Percentiles rank a stretch among this genome's conserved stretches.
These are phyloP conservation scores for Phaeolepiota aurea DNA, from an alignment of 768 basidiomycete genomes.

Conservation along the genomic window DNA sequence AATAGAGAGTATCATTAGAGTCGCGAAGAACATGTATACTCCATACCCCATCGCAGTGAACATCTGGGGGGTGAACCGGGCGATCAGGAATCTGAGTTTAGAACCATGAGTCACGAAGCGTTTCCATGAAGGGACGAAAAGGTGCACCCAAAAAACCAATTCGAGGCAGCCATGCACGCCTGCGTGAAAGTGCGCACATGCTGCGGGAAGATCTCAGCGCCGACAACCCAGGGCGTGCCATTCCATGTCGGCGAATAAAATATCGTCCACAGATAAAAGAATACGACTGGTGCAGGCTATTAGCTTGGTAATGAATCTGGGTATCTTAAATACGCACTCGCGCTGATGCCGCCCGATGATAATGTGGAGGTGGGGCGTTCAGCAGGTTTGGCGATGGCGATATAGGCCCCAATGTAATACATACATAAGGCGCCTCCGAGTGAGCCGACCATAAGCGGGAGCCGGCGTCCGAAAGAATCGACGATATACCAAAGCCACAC, in stretches of 20 bases:
- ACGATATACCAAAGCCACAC: slow-evolving; percentile 34
- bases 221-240: slow-evolving; percentile 38
- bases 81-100: slow-evolving; percentile 20
- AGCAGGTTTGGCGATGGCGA: slow-evolving; percentile 26
- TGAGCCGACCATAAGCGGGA: slow-evolving; percentile 31
- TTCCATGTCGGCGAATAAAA: slow-evolving; percentile 34
- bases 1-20: slow-evolving; percentile 23
- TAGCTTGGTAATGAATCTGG: too few relatives aligned
- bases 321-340: slow-evolving; percentile 16
- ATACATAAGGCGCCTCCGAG: slow-evolving; percentile 29
- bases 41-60: slow-evolving; percentile 26
- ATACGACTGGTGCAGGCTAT: slow-evolving; percentile 21
- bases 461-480: slow-evolving; percentile 32
- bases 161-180: slow-evolving; percentile 25
- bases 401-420: slow-evolving; percentile 37
- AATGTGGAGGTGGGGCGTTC: slow-evolving; percentile 10
- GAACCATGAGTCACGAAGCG: background rate
- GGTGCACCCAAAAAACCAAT: slow-evolving; percentile 23
- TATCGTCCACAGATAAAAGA: slow-evolving; percentile 29
- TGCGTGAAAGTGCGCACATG: slow-evolving; percentile 29
- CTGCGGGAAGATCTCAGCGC: slow-evolving; percentile 34
- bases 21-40: slow-evolving; percentile 28
- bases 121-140: background rate
- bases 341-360: slow-evolving; percentile 19
- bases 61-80: slow-evolving; percentile 30